phyloP scores from a whole-genome alignment of 129 eudicot species.

The Flaveria trinervia region DNA sequence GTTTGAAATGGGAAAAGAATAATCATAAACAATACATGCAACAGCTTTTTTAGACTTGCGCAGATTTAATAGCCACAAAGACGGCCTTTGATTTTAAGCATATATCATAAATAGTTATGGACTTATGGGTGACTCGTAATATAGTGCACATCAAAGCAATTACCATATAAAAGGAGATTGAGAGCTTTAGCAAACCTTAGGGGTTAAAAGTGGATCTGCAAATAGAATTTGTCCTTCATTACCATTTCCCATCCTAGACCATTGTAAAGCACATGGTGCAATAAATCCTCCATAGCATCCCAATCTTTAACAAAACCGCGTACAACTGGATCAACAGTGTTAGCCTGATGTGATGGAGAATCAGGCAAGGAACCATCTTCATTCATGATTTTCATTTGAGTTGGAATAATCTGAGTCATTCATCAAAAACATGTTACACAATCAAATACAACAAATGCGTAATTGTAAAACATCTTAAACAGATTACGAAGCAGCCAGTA shows the following conservation, averaged over 20 bases:
- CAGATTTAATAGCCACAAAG: neutral
- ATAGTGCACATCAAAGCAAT: neutral
- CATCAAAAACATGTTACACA: conserved; percentile 18
- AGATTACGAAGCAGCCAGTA: conserved; percentile 6
- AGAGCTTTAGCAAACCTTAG: conserved; percentile 16
- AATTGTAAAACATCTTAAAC: neutral
- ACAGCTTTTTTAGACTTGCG: neutral
- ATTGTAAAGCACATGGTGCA: conserved; percentile 75
- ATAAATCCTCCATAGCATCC: conserved; percentile 98
- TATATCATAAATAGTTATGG: neutral
- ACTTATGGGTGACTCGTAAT: neutral
- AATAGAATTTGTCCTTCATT: conserved; percentile 95
- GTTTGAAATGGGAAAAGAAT: neutral
- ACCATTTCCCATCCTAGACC: conserved; percentile 99
- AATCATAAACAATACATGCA: neutral
- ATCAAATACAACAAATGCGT: neutral
- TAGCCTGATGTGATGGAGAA: conserved; percentile 40
- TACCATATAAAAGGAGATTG: no score
- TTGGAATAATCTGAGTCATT: conserved; percentile 70
- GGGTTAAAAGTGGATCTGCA: conserved; percentile 90
- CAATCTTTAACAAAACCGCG: conserved; percentile 90
- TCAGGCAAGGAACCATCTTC: conserved; percentile 64
- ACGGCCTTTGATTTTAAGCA: neutral
- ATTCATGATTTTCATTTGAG: conserved; percentile 83
- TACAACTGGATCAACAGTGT: conserved; percentile 86